Evolutionary conservation across 208 protist genomes (phyloP).

Genomic region (Kentomonas sorsogonicus): DNA sequence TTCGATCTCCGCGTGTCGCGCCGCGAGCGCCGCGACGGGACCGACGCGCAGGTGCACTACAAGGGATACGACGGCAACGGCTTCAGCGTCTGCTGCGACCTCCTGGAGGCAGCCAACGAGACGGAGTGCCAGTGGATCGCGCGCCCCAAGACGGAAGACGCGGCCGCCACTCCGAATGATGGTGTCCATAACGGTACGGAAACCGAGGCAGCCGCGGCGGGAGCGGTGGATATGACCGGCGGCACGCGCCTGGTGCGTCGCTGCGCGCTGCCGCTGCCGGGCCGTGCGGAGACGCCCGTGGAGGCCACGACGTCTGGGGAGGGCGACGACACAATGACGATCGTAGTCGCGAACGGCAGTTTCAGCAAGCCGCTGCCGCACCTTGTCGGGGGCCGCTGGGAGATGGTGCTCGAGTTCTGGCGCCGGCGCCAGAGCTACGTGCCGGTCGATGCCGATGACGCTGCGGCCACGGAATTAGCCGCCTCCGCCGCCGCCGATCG

Average conservation of each 20-base stretch:
- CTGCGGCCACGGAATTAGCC: neutral
- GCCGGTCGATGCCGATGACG: neutral
- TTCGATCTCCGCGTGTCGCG: conserved; percentile 32
- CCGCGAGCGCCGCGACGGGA: conserved; percentile 17
- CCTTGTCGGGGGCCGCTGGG: conserved; percentile 37
- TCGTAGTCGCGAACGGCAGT: conserved; percentile 21
- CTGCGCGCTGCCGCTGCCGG: conserved; percentile 15
- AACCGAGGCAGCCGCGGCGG: too few species aligned
- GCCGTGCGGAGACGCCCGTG: neutral
- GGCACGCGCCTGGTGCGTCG: conserved; percentile 1
- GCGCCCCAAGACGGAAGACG: conserved; percentile 20
- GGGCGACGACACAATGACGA: neutral
- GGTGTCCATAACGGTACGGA: too few species aligned
- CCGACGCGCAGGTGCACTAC: conserved; percentile 42
- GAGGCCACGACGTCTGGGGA: too few species aligned
- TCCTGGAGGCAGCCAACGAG: conserved; percentile 29
- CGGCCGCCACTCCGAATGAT: too few species aligned
- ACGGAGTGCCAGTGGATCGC: conserved; percentile 33
- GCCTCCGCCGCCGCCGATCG: conserved; percentile 15
- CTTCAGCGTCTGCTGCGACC: conserved; percentile 78
- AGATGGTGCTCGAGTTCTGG: conserved; percentile 49
- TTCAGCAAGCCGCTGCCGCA: conserved; percentile 66
- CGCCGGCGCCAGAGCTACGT: conserved; percentile 16
- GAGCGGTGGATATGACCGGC: too few species aligned
- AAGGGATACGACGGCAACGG: conserved; percentile 72